phyloP scores from a whole-genome alignment of 2,329 filamentous ascomycete genomes.

The Arthrobotrys entomopaga region DNA sequence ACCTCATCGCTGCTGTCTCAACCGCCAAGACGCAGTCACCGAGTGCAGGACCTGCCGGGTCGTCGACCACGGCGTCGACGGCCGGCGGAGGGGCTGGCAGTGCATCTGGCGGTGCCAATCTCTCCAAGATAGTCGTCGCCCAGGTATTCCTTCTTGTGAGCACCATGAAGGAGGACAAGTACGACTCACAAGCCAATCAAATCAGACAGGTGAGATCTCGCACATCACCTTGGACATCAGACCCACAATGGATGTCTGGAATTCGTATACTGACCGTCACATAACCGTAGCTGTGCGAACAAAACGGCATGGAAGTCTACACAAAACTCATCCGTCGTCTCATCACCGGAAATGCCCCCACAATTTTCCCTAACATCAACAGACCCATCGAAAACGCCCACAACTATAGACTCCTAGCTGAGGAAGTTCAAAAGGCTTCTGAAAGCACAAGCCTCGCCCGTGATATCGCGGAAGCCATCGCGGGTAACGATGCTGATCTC shows the following conservation, averaged over 20 bases:
- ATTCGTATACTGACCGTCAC: not conserved
- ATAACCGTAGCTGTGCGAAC: slow-evolving; percentile 81
- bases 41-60: slow-evolving; percentile 55
- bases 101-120: slow-evolving; percentile 67
- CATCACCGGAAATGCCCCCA: slow-evolving; percentile 86
- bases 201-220: slow-evolving; percentile 79
- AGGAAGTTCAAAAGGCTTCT: slow-evolving; percentile 86
- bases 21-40: slow-evolving; percentile 55
- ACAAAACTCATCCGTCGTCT: slow-evolving; percentile 94
- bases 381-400: slow-evolving; percentile 78
- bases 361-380: slow-evolving; percentile 85
- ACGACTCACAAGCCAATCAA: slow-evolving; percentile 89
- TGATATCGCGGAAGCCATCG: slow-evolving; percentile 86
- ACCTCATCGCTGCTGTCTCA: slow-evolving; percentile 54
- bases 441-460: slow-evolving; percentile 82
- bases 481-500: slow-evolving; percentile 87
- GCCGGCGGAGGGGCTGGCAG: slow-evolving; percentile 51
- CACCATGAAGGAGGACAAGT: slow-evolving; percentile 93
- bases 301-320: slow-evolving; percentile 99
- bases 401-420: slow-evolving; percentile 82
- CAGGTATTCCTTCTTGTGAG: slow-evolving; percentile 95
- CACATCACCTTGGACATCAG: not conserved
- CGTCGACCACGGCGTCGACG: slow-evolving; percentile 55
- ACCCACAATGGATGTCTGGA: not conserved
- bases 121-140: slow-evolving; percentile 93